phyloP scores from a whole-genome alignment of 140 eudicot genomes.

The Cichorium intybus region DNA sequence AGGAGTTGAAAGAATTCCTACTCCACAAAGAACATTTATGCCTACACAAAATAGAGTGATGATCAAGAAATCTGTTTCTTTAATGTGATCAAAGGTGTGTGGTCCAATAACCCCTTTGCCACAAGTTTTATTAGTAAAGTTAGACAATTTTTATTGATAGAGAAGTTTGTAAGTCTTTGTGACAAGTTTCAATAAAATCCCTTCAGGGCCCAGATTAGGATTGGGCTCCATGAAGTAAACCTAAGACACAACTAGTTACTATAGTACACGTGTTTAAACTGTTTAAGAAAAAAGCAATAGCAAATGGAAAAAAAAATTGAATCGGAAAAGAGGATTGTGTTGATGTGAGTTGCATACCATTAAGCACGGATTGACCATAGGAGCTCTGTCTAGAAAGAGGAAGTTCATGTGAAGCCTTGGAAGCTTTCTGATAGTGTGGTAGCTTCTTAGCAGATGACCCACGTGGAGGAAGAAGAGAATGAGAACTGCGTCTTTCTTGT shows the following conservation, averaged over 20 bases:
- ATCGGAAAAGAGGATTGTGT: not conserved
- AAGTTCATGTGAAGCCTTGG: constrained; percentile 61
- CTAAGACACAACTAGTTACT: not conserved
- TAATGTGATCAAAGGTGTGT: not conserved
- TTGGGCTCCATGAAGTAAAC: not conserved
- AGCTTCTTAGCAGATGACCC: constrained; percentile 50
- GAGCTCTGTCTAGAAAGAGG: constrained; percentile 67
- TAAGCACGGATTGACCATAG: constrained; percentile 73
- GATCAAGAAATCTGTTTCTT: too few species aligned
- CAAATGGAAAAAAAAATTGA: too few species aligned
- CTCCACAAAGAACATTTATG: constrained; percentile 94
- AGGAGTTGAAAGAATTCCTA: constrained; percentile 88
- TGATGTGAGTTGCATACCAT: constrained; percentile 58
- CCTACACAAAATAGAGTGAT: constrained; percentile 58
- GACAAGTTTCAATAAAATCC: not conserved
- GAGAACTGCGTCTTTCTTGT: constrained; percentile 69
- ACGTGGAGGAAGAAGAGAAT: constrained; percentile 69
- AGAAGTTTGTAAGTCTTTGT: not conserved
- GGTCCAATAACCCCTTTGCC: constrained; percentile 2
- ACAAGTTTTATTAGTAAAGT: not conserved
- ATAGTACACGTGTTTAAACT: not conserved
- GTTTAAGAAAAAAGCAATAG: not conserved
- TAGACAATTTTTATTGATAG: not conserved
- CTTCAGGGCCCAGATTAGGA: not conserved
- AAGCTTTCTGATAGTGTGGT: constrained; percentile 45